Conservation (phyloP, 345 rosid genomes). For the Camelina sativa region DNA sequence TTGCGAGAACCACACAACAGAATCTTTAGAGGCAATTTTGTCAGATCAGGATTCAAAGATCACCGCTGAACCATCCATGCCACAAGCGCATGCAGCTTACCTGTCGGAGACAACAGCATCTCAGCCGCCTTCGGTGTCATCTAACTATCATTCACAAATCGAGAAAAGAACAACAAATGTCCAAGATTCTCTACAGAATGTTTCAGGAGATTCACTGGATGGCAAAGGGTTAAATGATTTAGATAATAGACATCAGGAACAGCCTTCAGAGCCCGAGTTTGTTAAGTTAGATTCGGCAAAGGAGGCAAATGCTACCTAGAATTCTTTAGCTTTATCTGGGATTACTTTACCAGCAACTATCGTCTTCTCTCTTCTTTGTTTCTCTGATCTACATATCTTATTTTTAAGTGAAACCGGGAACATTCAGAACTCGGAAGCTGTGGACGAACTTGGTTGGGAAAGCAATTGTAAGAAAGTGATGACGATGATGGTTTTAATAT, state of each 20-base stretch:
- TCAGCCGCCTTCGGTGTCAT: constrained; percentile 21
- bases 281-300: background rate
- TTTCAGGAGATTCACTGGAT: constrained; percentile 17
- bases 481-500: constrained; percentile 7
- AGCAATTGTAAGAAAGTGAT: background rate
- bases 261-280: background rate
- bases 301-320: constrained; percentile 7
- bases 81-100: constrained; percentile 20
- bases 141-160: background rate
- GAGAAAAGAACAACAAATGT: constrained; percentile 14
- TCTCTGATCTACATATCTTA: background rate
- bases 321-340: background rate
- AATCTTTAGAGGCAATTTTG: background rate
- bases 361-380: constrained; percentile 4
- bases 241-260: constrained; percentile 22
- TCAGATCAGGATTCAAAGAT: constrained; percentile 25
- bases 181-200: constrained; percentile 5
- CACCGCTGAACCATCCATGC: constrained; percentile 6
- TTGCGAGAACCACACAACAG: constrained; percentile 23
- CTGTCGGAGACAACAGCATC: background rate
- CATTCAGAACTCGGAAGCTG: constrained; percentile 11
- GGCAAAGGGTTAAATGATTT: background rate
- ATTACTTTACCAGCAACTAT: background rate
- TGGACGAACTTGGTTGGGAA: background rate
- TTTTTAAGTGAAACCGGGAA: constrained; percentile 9